phyloP scores from a whole-genome alignment of 2,329 filamentous ascomycete genomes.

The Aspergillus flavus region DNA sequence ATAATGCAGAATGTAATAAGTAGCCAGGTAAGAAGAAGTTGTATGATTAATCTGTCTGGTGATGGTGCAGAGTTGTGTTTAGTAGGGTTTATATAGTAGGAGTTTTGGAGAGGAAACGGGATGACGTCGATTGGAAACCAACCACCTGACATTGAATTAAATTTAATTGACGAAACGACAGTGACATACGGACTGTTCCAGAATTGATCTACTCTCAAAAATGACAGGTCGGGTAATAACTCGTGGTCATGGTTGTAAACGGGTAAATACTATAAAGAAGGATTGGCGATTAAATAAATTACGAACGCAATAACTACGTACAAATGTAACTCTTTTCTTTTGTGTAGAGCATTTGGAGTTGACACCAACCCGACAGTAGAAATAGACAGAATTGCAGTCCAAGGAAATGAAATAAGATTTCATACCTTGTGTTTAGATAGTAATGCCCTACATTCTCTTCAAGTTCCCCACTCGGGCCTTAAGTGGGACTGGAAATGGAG shows the following conservation, averaged over 20 bases:
- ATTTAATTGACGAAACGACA: neutral
- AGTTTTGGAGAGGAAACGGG: neutral
- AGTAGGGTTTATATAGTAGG: neutral
- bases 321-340: neutral
- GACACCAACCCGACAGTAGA: too few species aligned
- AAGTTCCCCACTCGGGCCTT: constrained; percentile 3
- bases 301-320: neutral
- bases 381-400: neutral
- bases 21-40: neutral
- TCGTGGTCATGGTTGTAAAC: neutral
- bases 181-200: neutral
- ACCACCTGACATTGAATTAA: neutral
- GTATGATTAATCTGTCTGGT: neutral
- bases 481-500: constrained; percentile 3
- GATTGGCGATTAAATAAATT: neutral
- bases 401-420: neutral
- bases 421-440: neutral
- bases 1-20: neutral
- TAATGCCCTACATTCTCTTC: constrained; percentile 2
- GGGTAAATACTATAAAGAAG: neutral
- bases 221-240: neutral
- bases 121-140: neutral
- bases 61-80: neutral
- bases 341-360: too few species aligned
- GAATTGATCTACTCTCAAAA: neutral